These are phyloP conservation scores for Saccharomyces pastorianus DNA, from an alignment of 1,139 yeast species.

Conservation along the genomic window DNA sequence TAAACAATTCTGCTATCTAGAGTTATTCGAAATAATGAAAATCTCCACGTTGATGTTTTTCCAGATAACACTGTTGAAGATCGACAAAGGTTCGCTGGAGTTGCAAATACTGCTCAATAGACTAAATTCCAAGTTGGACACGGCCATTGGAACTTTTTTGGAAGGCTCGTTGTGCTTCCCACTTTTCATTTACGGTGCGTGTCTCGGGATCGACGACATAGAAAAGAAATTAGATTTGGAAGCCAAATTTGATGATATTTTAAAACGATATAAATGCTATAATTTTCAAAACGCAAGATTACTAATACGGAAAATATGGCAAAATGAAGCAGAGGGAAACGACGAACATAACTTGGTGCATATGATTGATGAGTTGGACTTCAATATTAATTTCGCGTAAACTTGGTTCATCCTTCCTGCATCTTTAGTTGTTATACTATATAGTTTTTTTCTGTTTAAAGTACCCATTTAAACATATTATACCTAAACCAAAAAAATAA, in stretches of 20 bases:
- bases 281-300: slow-evolving; percentile 43
- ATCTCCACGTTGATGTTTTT: slow-evolving; percentile 61
- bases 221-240: slow-evolving; percentile 36
- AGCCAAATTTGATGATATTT: slow-evolving; percentile 45
- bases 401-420: not conserved
- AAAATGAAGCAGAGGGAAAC: slow-evolving; percentile 28
- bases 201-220: slow-evolving; percentile 44
- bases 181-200: slow-evolving; percentile 47
- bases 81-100: slow-evolving; percentile 31
- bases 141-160: not conserved
- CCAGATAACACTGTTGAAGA: slow-evolving; percentile 50
- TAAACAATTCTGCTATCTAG: slow-evolving; percentile 34
- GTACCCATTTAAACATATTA: not conserved
- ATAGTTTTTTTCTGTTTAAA: not conserved
- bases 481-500: too few relatives aligned
- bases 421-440: not conserved
- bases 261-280: slow-evolving; percentile 43
- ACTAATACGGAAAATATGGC: slow-evolving; percentile 57
- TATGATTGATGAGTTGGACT: slow-evolving; percentile 56
- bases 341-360: slow-evolving; percentile 46
- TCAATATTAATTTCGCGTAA: slow-evolving; percentile 71
- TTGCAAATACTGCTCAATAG: not conserved
- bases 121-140: not conserved
- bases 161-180: slow-evolving; percentile 56
- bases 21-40: slow-evolving; percentile 66